Conservation (phyloP, 2,329 filamentous ascomycete species). For the Fusarium nelsonii region DNA sequence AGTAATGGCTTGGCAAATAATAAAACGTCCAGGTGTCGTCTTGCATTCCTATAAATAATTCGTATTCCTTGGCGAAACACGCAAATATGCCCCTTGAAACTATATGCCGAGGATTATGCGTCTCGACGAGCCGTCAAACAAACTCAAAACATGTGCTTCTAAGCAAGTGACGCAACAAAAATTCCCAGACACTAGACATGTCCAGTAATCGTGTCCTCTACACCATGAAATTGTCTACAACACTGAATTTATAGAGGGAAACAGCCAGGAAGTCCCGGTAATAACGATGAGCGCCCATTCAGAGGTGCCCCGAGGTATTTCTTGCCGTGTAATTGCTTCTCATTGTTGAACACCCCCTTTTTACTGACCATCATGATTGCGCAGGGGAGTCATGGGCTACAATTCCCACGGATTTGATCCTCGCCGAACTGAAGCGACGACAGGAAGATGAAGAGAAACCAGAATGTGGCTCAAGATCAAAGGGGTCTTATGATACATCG, state of each 20-base stretch:
- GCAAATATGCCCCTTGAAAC: slow-evolving; percentile 32
- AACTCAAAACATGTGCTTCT: slow-evolving; percentile 40
- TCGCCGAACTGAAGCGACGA: slow-evolving; percentile 65
- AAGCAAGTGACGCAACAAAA: slow-evolving; percentile 45
- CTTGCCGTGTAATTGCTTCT: background rate
- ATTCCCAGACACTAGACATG: slow-evolving; percentile 13
- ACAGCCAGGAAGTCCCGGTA: slow-evolving; percentile 22
- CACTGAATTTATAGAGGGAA: slow-evolving; percentile 36
- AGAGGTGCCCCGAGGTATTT: slow-evolving; percentile 41
- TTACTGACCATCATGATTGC: slow-evolving; percentile 36
- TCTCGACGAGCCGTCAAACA: slow-evolving; percentile 27
- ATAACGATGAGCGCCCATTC: slow-evolving; percentile 36
- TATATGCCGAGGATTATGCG: slow-evolving; percentile 48
- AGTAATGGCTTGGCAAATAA: background rate
- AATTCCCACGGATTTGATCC: slow-evolving; percentile 65
- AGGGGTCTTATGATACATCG: slow-evolving; percentile 72
- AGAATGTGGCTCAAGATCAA: slow-evolving; percentile 64
- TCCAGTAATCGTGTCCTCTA: slow-evolving; percentile 45
- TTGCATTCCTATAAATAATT: slow-evolving; percentile 10
- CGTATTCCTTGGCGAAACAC: slow-evolving; percentile 13
- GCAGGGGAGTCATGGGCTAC: slow-evolving; percentile 58
- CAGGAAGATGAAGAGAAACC: slow-evolving; percentile 59
- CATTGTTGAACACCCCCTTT: slow-evolving; percentile 15
- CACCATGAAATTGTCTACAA: slow-evolving; percentile 43
- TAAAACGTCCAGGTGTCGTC: background rate